Evolutionary conservation across 805 yeast genomes (phyloP).

Genomic region (Saturnispora ahearnii): DNA sequence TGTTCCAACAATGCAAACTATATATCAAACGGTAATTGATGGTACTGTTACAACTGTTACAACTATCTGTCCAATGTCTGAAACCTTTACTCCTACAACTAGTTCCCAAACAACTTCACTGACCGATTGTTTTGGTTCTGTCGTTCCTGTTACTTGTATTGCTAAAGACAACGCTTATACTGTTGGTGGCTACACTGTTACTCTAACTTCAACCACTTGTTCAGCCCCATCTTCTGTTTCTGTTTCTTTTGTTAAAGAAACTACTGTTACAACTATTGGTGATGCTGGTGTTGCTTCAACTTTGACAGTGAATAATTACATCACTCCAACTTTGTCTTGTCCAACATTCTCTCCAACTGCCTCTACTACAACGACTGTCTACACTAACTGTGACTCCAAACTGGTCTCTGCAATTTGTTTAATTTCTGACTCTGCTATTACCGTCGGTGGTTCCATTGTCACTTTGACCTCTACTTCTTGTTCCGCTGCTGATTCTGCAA

Average conservation of each 20-base stretch:
- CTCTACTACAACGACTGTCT: constrained; percentile 2
- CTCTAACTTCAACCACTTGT: constrained; percentile 2
- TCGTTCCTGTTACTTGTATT: not conserved
- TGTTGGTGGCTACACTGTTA: constrained; percentile 4
- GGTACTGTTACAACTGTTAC: constrained; percentile 15
- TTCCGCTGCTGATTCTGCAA: not conserved
- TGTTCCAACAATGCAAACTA: constrained; percentile 9
- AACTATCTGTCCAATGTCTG: constrained; percentile 16
- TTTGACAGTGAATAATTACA: not conserved
- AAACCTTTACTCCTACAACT: constrained; percentile 3
- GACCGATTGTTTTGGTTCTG: constrained; percentile 3
- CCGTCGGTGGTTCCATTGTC: not conserved
- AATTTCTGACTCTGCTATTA: not conserved
- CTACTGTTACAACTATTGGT: not conserved
- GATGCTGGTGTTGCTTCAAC: not conserved
- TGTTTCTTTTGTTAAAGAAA: not conserved
- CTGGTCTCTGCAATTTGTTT: not conserved
- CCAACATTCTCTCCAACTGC: constrained; percentile 1
- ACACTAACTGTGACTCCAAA: not conserved
- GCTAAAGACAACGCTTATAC: not conserved
- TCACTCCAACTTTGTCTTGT: constrained; percentile 1
- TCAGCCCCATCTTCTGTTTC: not conserved
- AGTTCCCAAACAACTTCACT: constrained; percentile 1
- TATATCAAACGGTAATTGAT: constrained; percentile 11
- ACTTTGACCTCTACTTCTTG: constrained; percentile 4